phyloP scores from a whole-genome alignment of 306 rosid species.

The Prunus mongolica region DNA sequence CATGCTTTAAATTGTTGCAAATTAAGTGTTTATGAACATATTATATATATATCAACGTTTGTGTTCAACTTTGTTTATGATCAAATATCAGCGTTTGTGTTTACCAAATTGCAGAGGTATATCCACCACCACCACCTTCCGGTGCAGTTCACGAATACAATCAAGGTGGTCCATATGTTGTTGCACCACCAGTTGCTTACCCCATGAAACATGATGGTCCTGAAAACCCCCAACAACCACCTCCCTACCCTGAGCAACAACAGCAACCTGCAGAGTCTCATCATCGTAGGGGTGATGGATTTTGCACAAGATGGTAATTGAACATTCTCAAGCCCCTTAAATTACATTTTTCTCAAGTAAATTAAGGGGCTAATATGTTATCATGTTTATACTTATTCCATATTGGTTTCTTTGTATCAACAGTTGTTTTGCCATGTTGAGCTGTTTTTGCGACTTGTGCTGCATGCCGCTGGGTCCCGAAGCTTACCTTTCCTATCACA shows the following conservation, averaged over 20 bases:
- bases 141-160: not conserved
- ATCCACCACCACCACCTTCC: slow-evolving; percentile 8
- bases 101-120: not conserved
- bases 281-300: not conserved
- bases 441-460: slow-evolving; percentile 19
- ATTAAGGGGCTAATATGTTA: not conserved
- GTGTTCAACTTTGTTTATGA: not conserved
- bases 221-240: slow-evolving; percentile 13
- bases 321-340: not conserved
- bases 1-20: no score
- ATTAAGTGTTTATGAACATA: no score
- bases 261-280: not conserved
- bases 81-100: not conserved
- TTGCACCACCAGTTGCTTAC: slow-evolving; percentile 16
- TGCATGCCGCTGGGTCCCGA: not conserved
- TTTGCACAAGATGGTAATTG: not conserved
- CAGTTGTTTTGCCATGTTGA: slow-evolving; percentile 14
- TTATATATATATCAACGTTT: no score
- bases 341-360: not conserved
- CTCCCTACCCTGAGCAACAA: not conserved
- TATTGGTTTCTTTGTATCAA: not conserved
- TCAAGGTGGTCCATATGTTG: slow-evolving; percentile 17
- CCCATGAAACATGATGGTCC: slow-evolving; percentile 8
- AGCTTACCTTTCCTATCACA: no score
- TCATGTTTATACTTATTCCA: no score